Evolutionary conservation across 805 yeast species (phyloP).

Genomic region (Kodamaea hsintzibuensis): DNA sequence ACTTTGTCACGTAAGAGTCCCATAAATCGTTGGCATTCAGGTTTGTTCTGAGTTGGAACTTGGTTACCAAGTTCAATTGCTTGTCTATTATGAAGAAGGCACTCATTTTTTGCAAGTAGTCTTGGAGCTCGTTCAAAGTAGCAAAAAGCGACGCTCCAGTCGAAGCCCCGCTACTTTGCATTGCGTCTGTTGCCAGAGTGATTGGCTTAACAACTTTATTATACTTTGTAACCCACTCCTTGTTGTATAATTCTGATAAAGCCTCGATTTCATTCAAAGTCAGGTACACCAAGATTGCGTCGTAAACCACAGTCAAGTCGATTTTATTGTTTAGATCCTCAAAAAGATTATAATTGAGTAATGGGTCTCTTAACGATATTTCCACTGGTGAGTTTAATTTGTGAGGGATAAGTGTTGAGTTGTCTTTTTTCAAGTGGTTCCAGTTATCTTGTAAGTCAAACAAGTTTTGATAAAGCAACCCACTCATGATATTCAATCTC

Average conservation of each 20-base stretch:
- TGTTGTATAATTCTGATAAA: constrained; percentile 61
- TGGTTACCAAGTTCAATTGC: constrained; percentile 61
- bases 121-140: constrained; percentile 43
- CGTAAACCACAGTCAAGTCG: constrained; percentile 73
- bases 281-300: constrained; percentile 78
- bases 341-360: constrained; percentile 49
- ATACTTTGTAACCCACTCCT: constrained; percentile 70
- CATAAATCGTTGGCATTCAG: constrained; percentile 71
- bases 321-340: constrained; percentile 42
- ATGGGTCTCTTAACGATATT: constrained; percentile 64
- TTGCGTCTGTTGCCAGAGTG: constrained; percentile 31
- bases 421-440: constrained; percentile 48
- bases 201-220: constrained; percentile 70
- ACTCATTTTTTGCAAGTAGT: constrained; percentile 59
- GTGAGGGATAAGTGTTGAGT: constrained; percentile 48
- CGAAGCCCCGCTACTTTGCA: constrained; percentile 19
- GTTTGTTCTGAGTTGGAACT: constrained; percentile 60
- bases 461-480: constrained; percentile 53
- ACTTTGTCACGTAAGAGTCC: constrained; percentile 62
- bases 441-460: constrained; percentile 59
- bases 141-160: constrained; percentile 26
- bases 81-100: constrained; percentile 82
- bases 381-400: constrained; percentile 88
- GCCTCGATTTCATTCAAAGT: constrained; percentile 66
- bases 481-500: constrained; percentile 59